A percentile compares a stretch with the other conserved stretches of the same genome.
These are phyloP conservation scores for Kuraishia cidri DNA, from an alignment of 805 yeast genomes.

Conservation along the genomic window DNA sequence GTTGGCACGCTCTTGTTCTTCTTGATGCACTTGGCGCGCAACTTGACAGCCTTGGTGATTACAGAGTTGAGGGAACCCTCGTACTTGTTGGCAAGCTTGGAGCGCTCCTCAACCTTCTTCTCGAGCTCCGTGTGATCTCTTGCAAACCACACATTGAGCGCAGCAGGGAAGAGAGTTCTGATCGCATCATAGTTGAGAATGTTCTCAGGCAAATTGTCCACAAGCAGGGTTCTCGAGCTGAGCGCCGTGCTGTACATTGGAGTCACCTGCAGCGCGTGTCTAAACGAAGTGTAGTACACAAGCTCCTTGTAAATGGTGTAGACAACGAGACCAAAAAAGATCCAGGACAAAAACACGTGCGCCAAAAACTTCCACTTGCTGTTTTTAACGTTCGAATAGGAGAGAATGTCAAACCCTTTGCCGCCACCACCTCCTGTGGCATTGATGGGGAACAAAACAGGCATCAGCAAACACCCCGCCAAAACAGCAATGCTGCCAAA, in stretches of 20 bases:
- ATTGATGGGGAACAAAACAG: conserved; percentile 64
- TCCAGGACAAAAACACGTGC: conserved; percentile 70
- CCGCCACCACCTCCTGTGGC: conserved; percentile 55
- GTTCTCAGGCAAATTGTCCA: conserved; percentile 55
- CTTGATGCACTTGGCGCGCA: conserved; percentile 45
- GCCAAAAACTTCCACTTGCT: conserved; percentile 65
- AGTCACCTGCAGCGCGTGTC: conserved; percentile 67
- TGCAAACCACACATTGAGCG: conserved; percentile 52
- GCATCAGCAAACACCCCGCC: conserved; percentile 52
- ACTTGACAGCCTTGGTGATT: conserved; percentile 48
- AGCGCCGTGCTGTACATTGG: conserved; percentile 64
- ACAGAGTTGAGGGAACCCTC: conserved; percentile 60
- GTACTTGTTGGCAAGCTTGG: conserved; percentile 48
- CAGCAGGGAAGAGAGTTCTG: conserved; percentile 53
- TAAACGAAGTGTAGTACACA: conserved; percentile 58
- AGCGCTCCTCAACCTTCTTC: conserved; percentile 52
- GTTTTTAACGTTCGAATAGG: conserved; percentile 51
- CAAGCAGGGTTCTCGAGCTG: conserved; percentile 62
- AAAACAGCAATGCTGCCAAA: conserved; percentile 42
- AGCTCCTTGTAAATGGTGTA: conserved; percentile 68
- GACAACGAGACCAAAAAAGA: conserved; percentile 55
- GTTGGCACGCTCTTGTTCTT: conserved; percentile 46
- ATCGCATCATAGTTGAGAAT: conserved; percentile 40
- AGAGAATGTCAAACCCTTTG: conserved; percentile 54
- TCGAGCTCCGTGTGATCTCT: conserved; percentile 50